Evolutionary conservation across 371 early-diverging fungal species (phyloP).

Genomic region (Choanephora cucurbitarum): DNA sequence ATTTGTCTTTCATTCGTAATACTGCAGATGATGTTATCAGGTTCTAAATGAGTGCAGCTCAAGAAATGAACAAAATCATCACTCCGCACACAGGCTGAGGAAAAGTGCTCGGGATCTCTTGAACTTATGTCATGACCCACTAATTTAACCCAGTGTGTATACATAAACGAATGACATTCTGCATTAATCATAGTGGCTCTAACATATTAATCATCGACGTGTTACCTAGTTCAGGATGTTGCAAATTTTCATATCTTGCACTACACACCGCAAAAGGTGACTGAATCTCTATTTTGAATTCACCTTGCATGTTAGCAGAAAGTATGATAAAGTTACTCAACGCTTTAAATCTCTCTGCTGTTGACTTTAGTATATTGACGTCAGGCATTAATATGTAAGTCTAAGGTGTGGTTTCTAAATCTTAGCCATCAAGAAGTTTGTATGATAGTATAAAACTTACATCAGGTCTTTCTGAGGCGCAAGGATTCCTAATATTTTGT

Average conservation of each 20-base stretch:
- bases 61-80: slow-evolving; percentile 63
- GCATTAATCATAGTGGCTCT: neutral
- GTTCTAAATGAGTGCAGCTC: slow-evolving; percentile 54
- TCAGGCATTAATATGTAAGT: slow-evolving; percentile 58
- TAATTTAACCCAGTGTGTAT: neutral
- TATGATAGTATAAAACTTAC: no score
- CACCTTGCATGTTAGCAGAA: slow-evolving; percentile 61
- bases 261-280: slow-evolving; percentile 50
- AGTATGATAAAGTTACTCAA: slow-evolving; percentile 47
- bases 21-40: slow-evolving; percentile 57
- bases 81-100: slow-evolving; percentile 47
- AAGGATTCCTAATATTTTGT: slow-evolving; percentile 18
- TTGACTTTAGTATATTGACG: slow-evolving; percentile 33
- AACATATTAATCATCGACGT: neutral
- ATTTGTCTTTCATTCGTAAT: slow-evolving; percentile 32
- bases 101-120: slow-evolving; percentile 31
- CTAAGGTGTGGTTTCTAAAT: no score
- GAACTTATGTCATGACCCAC: slow-evolving; percentile 4
- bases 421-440: no score
- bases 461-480: slow-evolving; percentile 12
- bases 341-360: slow-evolving; percentile 50
- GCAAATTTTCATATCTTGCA: slow-evolving; percentile 44
- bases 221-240: slow-evolving; percentile 54
- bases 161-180: no score
- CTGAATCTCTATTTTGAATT: slow-evolving; percentile 45